Evolutionary conservation across 2,329 filamentous ascomycete genomes (phyloP), one percentile per base, ranked within the genome.

Genomic region (Fusarium musae): DNA sequence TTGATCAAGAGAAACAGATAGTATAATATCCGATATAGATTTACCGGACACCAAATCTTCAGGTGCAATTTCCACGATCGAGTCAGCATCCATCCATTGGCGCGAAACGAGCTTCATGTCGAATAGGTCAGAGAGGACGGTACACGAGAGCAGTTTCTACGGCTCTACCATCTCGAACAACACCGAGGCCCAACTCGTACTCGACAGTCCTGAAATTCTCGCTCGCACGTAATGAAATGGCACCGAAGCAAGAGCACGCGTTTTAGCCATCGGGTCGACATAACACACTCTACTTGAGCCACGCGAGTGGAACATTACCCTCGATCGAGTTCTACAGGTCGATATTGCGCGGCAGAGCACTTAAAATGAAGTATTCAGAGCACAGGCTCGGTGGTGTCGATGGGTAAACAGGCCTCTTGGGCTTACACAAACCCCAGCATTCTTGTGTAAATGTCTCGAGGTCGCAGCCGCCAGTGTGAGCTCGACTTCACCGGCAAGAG

Each of bases 201-300:
- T 9, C 15, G 34, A 17, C 15, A 36, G 34, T 17, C 16, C 36
- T 37, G 8, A 17, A 17, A 17, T 17, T 4, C 16, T 17, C 9
- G 36, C 36, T 11, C 6, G 6, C 19, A 3, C 10, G 28, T 9
- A n/a, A n/a, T n/a, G 0, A 47, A 21, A 5, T 13, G 0, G 6
- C 4, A 21, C 3, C 9, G 11, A 40, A 40, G 10, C 1, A 3
- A 21, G 12, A 21, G 21, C 44, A 9, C 12, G 4, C 15, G 1
- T 30, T 9, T 47, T 5, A 16, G 19, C 28, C 19, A n/a, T 12
- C 46, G 9, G 4, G 19, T 16, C 2, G 9, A n/a, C 13, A n/a
- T 30, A n/a, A 2, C 9, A 2, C 10, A 6, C 6, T n/a, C 9
- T 30, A n/a, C 13, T n/a, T 4, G 5, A n/a, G 28, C 13, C 13